Conservation (phyloP, 2,329 filamentous ascomycete genomes). For the Xylaria sp. region DNA sequence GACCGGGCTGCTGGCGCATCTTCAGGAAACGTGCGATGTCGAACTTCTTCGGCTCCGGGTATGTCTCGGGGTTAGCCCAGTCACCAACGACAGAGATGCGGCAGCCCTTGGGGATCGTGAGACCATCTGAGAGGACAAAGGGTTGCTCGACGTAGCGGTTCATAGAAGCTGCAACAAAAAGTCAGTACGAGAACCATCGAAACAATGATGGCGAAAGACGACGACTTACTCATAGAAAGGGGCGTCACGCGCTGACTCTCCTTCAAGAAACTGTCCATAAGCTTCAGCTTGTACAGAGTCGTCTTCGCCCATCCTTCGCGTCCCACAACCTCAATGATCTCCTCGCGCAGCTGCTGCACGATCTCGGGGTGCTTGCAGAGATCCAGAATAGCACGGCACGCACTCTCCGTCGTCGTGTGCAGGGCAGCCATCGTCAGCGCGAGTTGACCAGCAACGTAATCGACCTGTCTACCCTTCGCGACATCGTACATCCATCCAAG, state of each 20-base stretch:
- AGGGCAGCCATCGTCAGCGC: constrained; percentile 37
- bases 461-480: constrained; percentile 29
- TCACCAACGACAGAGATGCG: constrained; percentile 30
- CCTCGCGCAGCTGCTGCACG: constrained; percentile 40
- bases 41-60: constrained; percentile 29
- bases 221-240: constrained; percentile 25
- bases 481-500: constrained; percentile 42
- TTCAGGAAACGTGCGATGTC: constrained; percentile 30
- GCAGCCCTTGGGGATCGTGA: constrained; percentile 25
- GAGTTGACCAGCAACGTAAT: constrained; percentile 34
- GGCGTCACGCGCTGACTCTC: constrained; percentile 35
- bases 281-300: constrained; percentile 32
- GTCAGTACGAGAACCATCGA: not conserved
- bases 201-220: not conserved
- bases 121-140: constrained; percentile 29
- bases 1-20: constrained; percentile 28
- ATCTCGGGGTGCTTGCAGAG: constrained; percentile 41
- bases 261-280: constrained; percentile 40
- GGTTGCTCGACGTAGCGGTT: constrained; percentile 29
- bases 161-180: constrained; percentile 27
- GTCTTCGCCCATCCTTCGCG: constrained; percentile 33
- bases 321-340: constrained; percentile 36
- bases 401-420: constrained; percentile 38
- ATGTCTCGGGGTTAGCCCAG: constrained; percentile 28
- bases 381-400: constrained; percentile 38